Evolutionary conservation across 148 eudicot genomes (phyloP), one percentile per base, ranked within the genome.

Genomic region (Diospyros lotus): DNA sequence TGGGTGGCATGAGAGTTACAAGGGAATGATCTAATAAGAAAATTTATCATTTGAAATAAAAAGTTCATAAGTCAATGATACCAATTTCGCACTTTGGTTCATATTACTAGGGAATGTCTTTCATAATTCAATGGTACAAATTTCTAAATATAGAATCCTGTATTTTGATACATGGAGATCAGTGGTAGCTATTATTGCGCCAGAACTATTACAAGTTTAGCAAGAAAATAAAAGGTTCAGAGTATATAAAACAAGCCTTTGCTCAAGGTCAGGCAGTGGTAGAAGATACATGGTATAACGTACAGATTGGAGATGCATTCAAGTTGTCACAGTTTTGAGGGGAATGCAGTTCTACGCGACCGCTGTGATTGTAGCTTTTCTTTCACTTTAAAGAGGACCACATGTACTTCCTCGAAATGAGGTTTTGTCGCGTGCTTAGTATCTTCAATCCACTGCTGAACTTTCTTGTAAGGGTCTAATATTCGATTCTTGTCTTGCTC

Each of bases 331-430:
- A 76, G 59, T 61, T 76, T 76, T 3, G 79, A 76, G 61, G 9
- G 73, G 52, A 76, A 60, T 12, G 51, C 18, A 42, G 79, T 68
- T 48, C 65, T 15, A 4, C 5, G 56, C 55, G 54, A 61, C 39
- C 44, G 73, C 69, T 66, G 86, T 79, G 87, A 68, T 79, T 84
- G 80, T 12, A 88, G 73, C 54, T 64, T 83, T 74, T 67, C 87
- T 79, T 83, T 88, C 62, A 79, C 80, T 78, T 66, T 78, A 73
- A 77, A 87, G 43, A 95, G 83, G 52, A 88, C 40, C 5, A 40
- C 76, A 71, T 93, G 93, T 18, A 90, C 81, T 58, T 92, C 94
- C 41, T 93, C 96, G 66, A 93, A 95, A 86, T 95, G 85, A 70
- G 96, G 96, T 63, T 58, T 81, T 38, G 93, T 88, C 56, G 93